These are phyloP conservation scores for Sclerotiophoma versabilis DNA, from an alignment of 2,329 filamentous ascomycete species.

Conservation along the genomic window DNA sequence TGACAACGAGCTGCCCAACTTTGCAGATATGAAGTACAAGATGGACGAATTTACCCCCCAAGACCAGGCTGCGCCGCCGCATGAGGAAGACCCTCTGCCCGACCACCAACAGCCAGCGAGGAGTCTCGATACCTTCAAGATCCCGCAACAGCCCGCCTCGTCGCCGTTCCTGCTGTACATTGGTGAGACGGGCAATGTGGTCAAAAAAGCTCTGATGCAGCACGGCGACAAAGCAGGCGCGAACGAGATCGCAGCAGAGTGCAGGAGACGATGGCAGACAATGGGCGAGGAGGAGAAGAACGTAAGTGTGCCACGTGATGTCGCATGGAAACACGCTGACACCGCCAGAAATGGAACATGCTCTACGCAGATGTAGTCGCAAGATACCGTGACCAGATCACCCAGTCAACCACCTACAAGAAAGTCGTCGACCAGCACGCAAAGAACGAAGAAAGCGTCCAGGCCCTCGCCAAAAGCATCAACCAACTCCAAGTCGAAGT, in stretches of 20 bases:
- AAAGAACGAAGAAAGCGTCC: constrained; percentile 50
- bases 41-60: constrained; percentile 41
- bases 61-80: constrained; percentile 24
- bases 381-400: constrained; percentile 48
- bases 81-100: constrained; percentile 10
- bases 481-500: constrained; percentile 51
- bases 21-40: constrained; percentile 48
- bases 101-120: constrained; percentile 26
- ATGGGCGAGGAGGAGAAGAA: constrained; percentile 51
- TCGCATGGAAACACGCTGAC: constrained; percentile 17
- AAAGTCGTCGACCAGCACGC: constrained; percentile 48
- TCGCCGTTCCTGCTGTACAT: constrained; percentile 52
- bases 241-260: constrained; percentile 52
- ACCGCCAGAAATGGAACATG: constrained; percentile 50
- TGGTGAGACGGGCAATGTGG: constrained; percentile 48
- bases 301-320: constrained; percentile 30
- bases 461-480: constrained; percentile 50
- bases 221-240: constrained; percentile 48
- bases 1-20: constrained; percentile 49
- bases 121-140: constrained; percentile 43
- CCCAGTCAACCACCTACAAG: constrained; percentile 45
- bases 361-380: constrained; percentile 51
- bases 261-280: constrained; percentile 48
- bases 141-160: constrained; percentile 48
- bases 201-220: constrained; percentile 47